A percentile compares a stretch with the other conserved stretches of the same genome.
phyloP scores from a whole-genome alignment of 2,329 filamentous ascomycete species.

The Orbilia javanica region DNA sequence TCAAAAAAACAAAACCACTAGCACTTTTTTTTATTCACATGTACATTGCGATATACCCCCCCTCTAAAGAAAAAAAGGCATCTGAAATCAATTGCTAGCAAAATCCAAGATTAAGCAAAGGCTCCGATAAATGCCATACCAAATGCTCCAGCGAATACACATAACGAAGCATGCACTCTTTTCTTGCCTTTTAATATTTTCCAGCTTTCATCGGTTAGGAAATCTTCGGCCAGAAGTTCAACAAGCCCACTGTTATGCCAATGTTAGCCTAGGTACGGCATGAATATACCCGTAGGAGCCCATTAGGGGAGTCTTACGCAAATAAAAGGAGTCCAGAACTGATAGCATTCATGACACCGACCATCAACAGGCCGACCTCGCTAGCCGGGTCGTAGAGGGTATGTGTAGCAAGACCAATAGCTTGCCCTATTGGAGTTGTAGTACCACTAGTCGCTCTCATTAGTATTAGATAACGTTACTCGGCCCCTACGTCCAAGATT shows the following conservation, averaged over 20 bases:
- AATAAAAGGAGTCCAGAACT: slow-evolving; percentile 57
- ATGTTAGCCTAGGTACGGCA: not conserved
- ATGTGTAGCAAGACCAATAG: slow-evolving; percentile 72
- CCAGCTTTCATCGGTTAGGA: slow-evolving; percentile 71
- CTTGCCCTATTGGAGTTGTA: slow-evolving; percentile 75
- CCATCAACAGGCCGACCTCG: slow-evolving; percentile 74
- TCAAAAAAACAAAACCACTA: not conserved
- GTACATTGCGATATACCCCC: not conserved
- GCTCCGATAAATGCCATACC: slow-evolving; percentile 80
- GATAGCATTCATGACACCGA: slow-evolving; percentile 76
- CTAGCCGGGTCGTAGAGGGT: slow-evolving; percentile 74
- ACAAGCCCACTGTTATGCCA: slow-evolving; percentile 68
- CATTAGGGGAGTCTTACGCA: slow-evolving; percentile 68
- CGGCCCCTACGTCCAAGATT: not conserved
- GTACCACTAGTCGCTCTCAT: slow-evolving; percentile 63
- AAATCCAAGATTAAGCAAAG: slow-evolving; percentile 63
- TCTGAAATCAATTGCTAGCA: not conserved
- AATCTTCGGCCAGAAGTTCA: slow-evolving; percentile 75
- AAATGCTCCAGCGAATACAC: slow-evolving; percentile 74
- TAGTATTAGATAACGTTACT: not conserved
- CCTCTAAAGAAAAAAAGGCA: not conserved
- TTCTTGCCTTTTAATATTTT: slow-evolving; percentile 71
- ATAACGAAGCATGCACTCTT: slow-evolving; percentile 73
- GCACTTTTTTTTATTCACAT: not conserved
- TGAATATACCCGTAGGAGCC: slow-evolving; percentile 65